Evolutionary conservation across 257 asterid genomes (phyloP).

Genomic region (Solanum chmielewskii): DNA sequence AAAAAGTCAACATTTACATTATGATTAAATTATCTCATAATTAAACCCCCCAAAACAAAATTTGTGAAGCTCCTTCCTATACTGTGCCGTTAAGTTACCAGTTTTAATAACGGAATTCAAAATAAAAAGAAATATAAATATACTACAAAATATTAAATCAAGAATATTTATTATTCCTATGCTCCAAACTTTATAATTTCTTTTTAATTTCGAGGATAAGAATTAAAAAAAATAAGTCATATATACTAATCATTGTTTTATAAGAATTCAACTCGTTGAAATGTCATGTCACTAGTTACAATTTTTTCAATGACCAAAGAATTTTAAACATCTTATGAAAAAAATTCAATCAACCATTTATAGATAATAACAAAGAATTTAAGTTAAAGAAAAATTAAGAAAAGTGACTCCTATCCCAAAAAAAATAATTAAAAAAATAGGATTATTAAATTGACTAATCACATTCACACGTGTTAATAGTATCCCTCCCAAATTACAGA

Average conservation of each 20-base stretch:
- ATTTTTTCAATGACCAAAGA: neutral
- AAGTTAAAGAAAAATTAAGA: neutral
- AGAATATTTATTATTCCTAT: neutral
- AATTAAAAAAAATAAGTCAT: neutral
- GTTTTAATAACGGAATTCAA: neutral
- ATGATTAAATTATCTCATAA: neutral
- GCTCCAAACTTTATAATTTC: no score
- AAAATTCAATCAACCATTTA: neutral
- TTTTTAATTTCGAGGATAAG: neutral
- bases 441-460: neutral
- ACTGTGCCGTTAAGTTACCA: neutral
- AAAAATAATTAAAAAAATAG: no score
- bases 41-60: no score
- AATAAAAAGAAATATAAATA: neutral
- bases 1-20: neutral
- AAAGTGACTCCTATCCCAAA: neutral
- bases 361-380: neutral
- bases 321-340: neutral
- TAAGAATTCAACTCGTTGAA: neutral
- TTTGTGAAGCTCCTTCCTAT: no score
- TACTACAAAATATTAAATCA: neutral
- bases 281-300: neutral
- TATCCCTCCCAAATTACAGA: neutral
- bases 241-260: neutral
- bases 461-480: neutral